Conservation (phyloP, 23 red algal genomes). For the Gracilariopsis chorda region DNA sequence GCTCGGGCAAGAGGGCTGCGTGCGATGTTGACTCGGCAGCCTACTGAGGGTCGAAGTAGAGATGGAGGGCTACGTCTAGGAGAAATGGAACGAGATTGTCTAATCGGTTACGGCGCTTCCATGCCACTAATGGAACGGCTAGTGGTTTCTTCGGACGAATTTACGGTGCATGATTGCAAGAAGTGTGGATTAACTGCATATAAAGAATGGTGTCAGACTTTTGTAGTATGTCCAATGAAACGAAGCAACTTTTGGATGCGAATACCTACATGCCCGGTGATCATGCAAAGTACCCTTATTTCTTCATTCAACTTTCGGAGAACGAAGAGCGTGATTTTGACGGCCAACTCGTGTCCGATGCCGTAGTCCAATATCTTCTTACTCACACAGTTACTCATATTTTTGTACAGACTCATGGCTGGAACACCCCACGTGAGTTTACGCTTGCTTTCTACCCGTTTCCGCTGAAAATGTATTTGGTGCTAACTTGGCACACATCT, state of each 20-base stretch:
- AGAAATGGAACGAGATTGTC: slow-evolving; percentile 98
- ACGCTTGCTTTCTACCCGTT: too few relatives aligned
- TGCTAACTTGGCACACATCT: too few relatives aligned
- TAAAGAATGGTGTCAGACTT: slow-evolving; percentile 86
- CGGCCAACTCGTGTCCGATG: slow-evolving; percentile 39
- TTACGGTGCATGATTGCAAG: slow-evolving; percentile 84
- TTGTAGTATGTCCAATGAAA: slow-evolving; percentile 24
- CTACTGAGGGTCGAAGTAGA: slow-evolving; percentile 78
- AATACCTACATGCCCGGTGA: slow-evolving; percentile 40
- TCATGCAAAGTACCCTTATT: slow-evolving; percentile 47
- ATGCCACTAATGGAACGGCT: slow-evolving; percentile 93
- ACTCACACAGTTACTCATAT: slow-evolving; percentile 43
- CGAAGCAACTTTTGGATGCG: slow-evolving; percentile 29
- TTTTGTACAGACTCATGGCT: slow-evolving; percentile 59
- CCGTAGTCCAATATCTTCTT: slow-evolving; percentile 8
- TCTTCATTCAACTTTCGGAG: slow-evolving; percentile 51
- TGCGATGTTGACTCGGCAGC: slow-evolving; percentile 75
- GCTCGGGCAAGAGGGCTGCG: slow-evolving; percentile 70
- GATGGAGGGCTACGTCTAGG: slow-evolving; percentile 94
- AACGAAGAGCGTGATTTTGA: slow-evolving; percentile 31
- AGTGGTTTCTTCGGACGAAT: slow-evolving; percentile 83
- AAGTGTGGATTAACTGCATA: slow-evolving; percentile 77
- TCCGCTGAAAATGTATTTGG: too few relatives aligned
- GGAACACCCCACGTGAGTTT: slow-evolving; percentile 59
- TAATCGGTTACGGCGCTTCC: slow-evolving; percentile 88